These are phyloP conservation scores for Acephala macrosclerotiorum DNA, from an alignment of 2,329 filamentous ascomycete species.

Conservation along the genomic window DNA sequence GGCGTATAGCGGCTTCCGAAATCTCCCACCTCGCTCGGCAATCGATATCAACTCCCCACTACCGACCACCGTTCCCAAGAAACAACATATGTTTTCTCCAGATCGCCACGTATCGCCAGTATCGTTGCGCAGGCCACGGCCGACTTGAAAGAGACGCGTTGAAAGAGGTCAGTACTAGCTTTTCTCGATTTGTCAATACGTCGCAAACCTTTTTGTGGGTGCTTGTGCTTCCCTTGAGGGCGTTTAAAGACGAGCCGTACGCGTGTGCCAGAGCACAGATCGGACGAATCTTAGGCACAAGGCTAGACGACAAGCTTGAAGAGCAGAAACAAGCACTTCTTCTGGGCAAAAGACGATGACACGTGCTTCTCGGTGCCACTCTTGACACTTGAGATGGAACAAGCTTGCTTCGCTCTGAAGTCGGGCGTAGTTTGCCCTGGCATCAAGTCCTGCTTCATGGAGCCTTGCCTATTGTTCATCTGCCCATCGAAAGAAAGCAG, in stretches of 20 bases:
- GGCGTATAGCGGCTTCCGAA: background rate
- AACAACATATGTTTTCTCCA: conserved; percentile 4
- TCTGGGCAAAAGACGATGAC: background rate
- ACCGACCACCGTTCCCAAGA: background rate
- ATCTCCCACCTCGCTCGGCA: conserved; percentile 1
- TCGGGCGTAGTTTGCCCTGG: background rate
- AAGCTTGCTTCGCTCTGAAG: background rate
- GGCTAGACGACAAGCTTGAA: background rate
- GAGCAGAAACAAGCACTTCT: background rate
- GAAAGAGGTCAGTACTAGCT: background rate
- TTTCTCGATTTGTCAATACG: conserved; percentile 8
- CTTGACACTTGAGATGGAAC: background rate
- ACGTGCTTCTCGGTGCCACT: background rate
- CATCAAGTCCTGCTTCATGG: background rate
- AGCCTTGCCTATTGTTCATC: background rate
- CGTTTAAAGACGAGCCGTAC: background rate
- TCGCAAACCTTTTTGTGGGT: background rate
- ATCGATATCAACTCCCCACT: background rate
- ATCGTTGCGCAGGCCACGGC: background rate
- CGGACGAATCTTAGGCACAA: background rate
- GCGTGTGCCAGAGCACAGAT: background rate
- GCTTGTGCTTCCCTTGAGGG: background rate
- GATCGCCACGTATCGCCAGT: background rate
- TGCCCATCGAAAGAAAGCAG: background rate
- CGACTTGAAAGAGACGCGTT: background rate